A percentile compares a stretch with the other conserved stretches of the same genome.
phyloP scores from a whole-genome alignment of 257 asterid genomes.

The Cordia subcordata region DNA sequence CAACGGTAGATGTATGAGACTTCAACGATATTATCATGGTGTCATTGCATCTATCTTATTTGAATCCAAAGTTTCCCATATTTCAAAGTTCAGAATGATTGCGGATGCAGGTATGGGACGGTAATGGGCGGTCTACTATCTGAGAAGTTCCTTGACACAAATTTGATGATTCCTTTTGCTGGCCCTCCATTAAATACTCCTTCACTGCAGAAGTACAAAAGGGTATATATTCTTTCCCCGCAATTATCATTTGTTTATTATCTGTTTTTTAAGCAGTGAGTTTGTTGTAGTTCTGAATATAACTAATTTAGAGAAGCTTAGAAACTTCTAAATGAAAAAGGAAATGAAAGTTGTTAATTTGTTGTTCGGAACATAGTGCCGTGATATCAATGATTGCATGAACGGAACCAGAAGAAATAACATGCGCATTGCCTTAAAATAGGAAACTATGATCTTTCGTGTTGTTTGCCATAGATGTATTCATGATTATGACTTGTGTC shows the following conservation, averaged over 20 bases:
- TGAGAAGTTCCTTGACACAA: constrained; percentile 89
- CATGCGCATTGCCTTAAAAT: too few relatives aligned
- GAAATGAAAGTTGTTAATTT: too few relatives aligned
- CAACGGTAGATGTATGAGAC: too few relatives aligned
- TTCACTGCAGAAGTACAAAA: constrained; percentile 93
- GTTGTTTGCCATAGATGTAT: not conserved
- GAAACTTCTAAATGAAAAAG: too few relatives aligned
- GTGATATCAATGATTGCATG: too few relatives aligned
- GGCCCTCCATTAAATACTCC: constrained; percentile 89
- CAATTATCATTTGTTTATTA: too few relatives aligned
- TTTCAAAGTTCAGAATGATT: constrained; percentile 15
- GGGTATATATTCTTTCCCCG: constrained; percentile 37
- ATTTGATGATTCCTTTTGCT: constrained; percentile 81
- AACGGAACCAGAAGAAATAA: too few relatives aligned
- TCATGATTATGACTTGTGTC: not conserved
- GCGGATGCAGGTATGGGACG: constrained; percentile 76
- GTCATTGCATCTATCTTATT: constrained; percentile 2
- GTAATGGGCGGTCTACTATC: constrained; percentile 97
- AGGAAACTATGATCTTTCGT: not conserved
- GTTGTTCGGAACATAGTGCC: too few relatives aligned
- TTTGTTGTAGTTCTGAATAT: too few relatives aligned
- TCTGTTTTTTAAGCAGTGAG: too few relatives aligned
- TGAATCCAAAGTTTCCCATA: not conserved
- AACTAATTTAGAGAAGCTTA: too few relatives aligned
- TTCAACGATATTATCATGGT: too few relatives aligned